phyloP scores from a whole-genome alignment of 306 rosid species.

The Echinosophora koreensis region DNA sequence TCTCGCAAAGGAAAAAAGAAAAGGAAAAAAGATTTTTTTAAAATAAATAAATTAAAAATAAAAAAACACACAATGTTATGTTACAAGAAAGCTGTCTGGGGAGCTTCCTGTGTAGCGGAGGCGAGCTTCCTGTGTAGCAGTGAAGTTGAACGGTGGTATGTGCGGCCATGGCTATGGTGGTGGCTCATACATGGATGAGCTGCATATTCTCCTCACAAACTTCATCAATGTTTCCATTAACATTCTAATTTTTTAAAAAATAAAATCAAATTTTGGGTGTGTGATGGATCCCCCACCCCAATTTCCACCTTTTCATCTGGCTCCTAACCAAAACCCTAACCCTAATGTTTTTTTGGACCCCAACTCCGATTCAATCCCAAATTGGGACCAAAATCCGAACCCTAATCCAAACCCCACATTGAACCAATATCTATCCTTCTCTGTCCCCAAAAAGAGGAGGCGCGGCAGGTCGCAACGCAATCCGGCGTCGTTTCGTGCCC shows the following conservation, averaged over 20 bases:
- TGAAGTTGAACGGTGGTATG: background rate
- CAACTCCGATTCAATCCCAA: slow-evolving; percentile 49
- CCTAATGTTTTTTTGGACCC: slow-evolving; percentile 36
- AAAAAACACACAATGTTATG: no score
- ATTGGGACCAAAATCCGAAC: slow-evolving; percentile 51
- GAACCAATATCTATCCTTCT: slow-evolving; percentile 62
- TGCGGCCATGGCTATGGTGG: background rate
- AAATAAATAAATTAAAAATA: no score
- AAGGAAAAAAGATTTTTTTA: no score
- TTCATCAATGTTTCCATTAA: background rate
- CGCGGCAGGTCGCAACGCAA: slow-evolving; percentile 86
- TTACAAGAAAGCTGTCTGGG: no score
- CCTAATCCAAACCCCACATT: slow-evolving; percentile 33
- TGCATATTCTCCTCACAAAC: background rate
- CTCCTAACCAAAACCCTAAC: slow-evolving; percentile 61
- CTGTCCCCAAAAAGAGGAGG: slow-evolving; percentile 87
- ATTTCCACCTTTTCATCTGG: slow-evolving; percentile 55
- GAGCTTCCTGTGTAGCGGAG: no score
- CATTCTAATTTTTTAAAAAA: background rate
- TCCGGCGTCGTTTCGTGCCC: slow-evolving; percentile 66
- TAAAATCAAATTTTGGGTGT: background rate
- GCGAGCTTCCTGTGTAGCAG: no score
- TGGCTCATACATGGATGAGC: background rate
- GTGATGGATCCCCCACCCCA: slow-evolving; percentile 56
- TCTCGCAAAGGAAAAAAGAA: no score